Evolutionary conservation across 345 rosid species (phyloP).

Genomic region (Bruguiera gymnorhiza): DNA sequence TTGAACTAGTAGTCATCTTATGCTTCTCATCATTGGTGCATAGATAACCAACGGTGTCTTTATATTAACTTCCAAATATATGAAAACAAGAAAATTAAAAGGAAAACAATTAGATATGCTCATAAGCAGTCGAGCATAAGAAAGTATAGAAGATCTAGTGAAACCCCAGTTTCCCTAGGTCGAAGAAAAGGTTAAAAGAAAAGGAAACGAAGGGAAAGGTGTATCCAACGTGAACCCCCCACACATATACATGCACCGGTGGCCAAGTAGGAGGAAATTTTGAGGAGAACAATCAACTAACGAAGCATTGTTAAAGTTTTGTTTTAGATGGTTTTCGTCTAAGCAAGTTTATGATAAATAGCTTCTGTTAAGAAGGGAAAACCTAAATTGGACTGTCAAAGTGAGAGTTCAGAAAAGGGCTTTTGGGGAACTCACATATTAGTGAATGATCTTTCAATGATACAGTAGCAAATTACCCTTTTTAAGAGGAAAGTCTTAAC

Average conservation of each 20-base stretch:
- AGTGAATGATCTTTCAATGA: too few species aligned
- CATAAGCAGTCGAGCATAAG: too few species aligned
- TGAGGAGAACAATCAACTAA: not conserved
- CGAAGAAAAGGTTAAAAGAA: not conserved
- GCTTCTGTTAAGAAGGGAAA: too few species aligned
- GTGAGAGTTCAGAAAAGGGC: too few species aligned
- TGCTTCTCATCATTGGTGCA: slow-evolving; percentile 34
- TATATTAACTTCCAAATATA: too few species aligned
- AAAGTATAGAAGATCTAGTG: slow-evolving; percentile 4
- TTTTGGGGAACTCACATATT: too few species aligned
- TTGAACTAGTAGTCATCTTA: slow-evolving; percentile 40
- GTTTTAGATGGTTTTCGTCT: not conserved
- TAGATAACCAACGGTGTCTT: not conserved
- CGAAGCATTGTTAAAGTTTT: not conserved
- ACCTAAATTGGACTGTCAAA: too few species aligned
- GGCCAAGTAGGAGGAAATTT: not conserved
- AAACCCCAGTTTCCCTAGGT: slow-evolving; percentile 1
- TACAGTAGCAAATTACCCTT: too few species aligned
- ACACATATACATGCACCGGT: too few species aligned
- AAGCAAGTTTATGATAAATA: not conserved
- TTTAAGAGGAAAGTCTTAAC: too few species aligned
- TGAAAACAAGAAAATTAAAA: not conserved
- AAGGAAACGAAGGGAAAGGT: not conserved
- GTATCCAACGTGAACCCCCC: too few species aligned
- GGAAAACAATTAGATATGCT: not conserved